These are phyloP conservation scores for Primulina eburnea DNA, from an alignment of 257 asterid genomes.

Conservation along the genomic window DNA sequence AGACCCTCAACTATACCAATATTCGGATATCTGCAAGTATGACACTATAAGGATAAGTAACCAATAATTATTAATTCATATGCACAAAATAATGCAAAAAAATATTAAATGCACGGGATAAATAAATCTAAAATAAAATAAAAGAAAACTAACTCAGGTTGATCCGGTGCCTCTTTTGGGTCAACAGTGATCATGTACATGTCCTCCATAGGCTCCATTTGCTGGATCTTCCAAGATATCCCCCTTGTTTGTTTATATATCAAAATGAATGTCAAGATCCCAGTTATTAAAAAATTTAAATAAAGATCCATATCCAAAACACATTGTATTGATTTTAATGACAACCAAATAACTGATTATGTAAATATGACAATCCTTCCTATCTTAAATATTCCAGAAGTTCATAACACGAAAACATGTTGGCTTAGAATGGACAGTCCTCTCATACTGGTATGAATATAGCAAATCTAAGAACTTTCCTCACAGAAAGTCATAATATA, in stretches of 20 bases:
- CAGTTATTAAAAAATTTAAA: neutral
- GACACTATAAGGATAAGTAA: constrained; percentile 1
- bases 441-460: neutral
- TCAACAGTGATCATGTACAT: constrained; percentile 89
- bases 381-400: too few relatives aligned
- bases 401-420: too few relatives aligned
- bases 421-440: too few relatives aligned
- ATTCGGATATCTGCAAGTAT: constrained; percentile 54
- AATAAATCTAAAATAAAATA: neutral
- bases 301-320: neutral
- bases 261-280: constrained; percentile 12
- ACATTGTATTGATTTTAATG: too few relatives aligned
- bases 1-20: constrained; percentile 73
- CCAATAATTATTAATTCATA: neutral
- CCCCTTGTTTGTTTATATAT: constrained; percentile 46
- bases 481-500: constrained; percentile 1
- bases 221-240: constrained; percentile 94
- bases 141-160: constrained; percentile 64
- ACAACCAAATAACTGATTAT: neutral
- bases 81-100: neutral
- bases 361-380: too few relatives aligned
- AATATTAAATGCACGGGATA: too few relatives aligned
- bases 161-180: constrained; percentile 77
- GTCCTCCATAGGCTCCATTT: constrained; percentile 82
- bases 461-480: neutral